Evolutionary conservation across 768 basidiomycete genomes (phyloP).

Genomic region (Boletales sp.): DNA sequence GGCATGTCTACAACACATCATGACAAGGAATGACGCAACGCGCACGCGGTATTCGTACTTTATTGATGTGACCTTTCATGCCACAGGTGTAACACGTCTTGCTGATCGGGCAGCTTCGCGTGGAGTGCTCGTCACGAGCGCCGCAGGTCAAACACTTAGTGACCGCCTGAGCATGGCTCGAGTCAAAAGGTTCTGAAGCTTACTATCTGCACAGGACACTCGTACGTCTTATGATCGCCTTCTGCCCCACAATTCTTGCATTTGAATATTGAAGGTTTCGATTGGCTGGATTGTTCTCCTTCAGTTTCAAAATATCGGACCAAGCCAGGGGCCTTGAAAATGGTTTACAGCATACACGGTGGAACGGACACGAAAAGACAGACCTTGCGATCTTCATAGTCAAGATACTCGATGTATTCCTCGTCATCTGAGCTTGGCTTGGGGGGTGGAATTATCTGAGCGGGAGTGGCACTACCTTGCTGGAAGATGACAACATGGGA

Average conservation of each 20-base stretch:
- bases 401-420: conserved; percentile 74
- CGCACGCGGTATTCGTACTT: conserved; percentile 33
- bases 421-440: conserved; percentile 48
- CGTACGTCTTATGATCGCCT: conserved; percentile 60
- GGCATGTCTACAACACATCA: conserved; percentile 52
- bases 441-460: conserved; percentile 44
- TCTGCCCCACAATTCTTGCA: conserved; percentile 80
- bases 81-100: conserved; percentile 79
- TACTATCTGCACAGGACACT: conserved; percentile 74
- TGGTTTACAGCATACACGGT: neutral
- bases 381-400: conserved; percentile 65
- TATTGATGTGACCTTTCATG: conserved; percentile 79
- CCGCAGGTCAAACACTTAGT: conserved; percentile 77
- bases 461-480: conserved; percentile 32
- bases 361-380: conserved; percentile 12
- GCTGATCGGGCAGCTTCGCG: conserved; percentile 74
- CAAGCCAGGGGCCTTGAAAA: conserved; percentile 42
- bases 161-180: conserved; percentile 1
- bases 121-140: conserved; percentile 73
- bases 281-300: conserved; percentile 34
- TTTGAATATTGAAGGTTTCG: conserved; percentile 46
- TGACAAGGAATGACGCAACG: neutral
- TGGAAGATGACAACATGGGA: conserved; percentile 61
- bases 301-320: conserved; percentile 64
- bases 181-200: conserved; percentile 23